A percentile compares a stretch with the other conserved stretches of the same genome.
Conservation (phyloP, 1,284 basidiomycete genomes). For the Hymenochaete sp. region DNA sequence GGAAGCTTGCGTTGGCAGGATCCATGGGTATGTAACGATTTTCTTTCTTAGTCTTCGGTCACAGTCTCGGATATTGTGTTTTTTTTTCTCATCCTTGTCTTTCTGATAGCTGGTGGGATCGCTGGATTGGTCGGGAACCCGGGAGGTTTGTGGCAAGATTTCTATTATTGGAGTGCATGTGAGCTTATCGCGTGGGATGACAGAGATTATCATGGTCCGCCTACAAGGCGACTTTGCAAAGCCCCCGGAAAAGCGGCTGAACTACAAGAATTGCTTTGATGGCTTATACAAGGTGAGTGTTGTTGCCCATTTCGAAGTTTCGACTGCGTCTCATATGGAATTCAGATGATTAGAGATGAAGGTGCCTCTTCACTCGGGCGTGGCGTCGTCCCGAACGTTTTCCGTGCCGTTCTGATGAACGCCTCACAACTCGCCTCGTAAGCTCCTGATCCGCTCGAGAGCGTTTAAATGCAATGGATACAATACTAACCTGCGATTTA, state of each 20-base stretch:
- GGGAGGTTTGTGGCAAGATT: conserved; percentile 43
- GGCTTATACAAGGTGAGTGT: conserved; percentile 65
- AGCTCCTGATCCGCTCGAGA: conserved; percentile 26
- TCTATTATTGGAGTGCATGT: conserved; percentile 1
- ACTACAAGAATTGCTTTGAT: conserved; percentile 83
- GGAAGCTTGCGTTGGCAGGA: conserved; percentile 75
- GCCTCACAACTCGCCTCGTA: conserved; percentile 84
- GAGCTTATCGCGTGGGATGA: not conserved
- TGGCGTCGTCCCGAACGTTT: conserved; percentile 80
- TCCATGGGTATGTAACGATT: conserved; percentile 56
- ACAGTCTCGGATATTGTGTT: not conserved
- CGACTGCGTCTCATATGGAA: too few species aligned
- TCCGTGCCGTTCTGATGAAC: conserved; percentile 85
- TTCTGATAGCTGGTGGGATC: conserved; percentile 63
- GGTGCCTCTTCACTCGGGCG: conserved; percentile 66
- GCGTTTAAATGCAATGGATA: too few species aligned
- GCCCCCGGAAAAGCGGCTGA: conserved; percentile 72
- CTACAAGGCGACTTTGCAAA: conserved; percentile 86
- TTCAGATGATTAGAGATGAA: conserved; percentile 78
- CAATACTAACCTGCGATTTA: too few species aligned
- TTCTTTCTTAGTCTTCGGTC: not conserved
- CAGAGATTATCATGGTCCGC: conserved; percentile 80
- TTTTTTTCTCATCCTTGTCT: conserved; percentile 11
- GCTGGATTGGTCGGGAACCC: conserved; percentile 83
- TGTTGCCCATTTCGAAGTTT: too few species aligned